Evolutionary conservation across 306 rosid genomes (phyloP).

Genomic region (Sphenostylis stenocarpa): DNA sequence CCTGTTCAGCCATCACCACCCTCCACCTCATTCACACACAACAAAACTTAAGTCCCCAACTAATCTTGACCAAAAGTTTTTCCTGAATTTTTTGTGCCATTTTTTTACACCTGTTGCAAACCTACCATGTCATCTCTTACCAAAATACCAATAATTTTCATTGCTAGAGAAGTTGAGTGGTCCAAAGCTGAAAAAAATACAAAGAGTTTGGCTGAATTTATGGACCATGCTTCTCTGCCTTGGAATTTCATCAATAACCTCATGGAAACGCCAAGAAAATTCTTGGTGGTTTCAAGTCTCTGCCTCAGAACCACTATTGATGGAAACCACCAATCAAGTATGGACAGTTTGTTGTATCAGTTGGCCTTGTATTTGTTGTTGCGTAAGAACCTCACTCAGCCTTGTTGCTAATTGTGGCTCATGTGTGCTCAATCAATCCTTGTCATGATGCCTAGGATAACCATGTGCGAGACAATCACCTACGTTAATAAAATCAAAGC

Average conservation of each 20-base stretch:
- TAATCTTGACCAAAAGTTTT: not conserved
- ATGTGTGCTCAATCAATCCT: not conserved
- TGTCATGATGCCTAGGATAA: slow-evolving; percentile 25
- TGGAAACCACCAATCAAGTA: not conserved
- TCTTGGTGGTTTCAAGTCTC: not conserved
- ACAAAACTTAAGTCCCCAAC: slow-evolving; percentile 28
- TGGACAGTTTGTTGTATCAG: not conserved
- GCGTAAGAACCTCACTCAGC: slow-evolving; percentile 29
- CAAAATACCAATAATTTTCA: slow-evolving; percentile 34
- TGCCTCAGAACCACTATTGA: not conserved
- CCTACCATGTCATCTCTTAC: slow-evolving; percentile 35
- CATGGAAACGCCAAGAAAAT: not conserved
- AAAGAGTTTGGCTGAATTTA: slow-evolving; percentile 10
- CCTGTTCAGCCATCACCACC: slow-evolving; percentile 26
- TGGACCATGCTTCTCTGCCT: slow-evolving; percentile 25
- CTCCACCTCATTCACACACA: not conserved
- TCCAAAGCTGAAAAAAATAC: slow-evolving; percentile 10
- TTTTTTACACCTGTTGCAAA: not conserved
- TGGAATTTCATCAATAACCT: not conserved
- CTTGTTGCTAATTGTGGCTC: slow-evolving; percentile 20
- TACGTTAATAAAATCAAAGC: too few relatives aligned
- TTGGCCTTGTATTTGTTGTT: slow-evolving; percentile 18
- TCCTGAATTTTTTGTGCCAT: not conserved
- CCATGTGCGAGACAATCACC: slow-evolving; percentile 14
- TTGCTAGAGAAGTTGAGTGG: slow-evolving; percentile 34